A percentile compares a stretch with the other conserved stretches of the same genome.
These are phyloP conservation scores for Fusarium armeniacum DNA, from an alignment of 2,329 filamentous ascomycete species.

Conservation along the genomic window DNA sequence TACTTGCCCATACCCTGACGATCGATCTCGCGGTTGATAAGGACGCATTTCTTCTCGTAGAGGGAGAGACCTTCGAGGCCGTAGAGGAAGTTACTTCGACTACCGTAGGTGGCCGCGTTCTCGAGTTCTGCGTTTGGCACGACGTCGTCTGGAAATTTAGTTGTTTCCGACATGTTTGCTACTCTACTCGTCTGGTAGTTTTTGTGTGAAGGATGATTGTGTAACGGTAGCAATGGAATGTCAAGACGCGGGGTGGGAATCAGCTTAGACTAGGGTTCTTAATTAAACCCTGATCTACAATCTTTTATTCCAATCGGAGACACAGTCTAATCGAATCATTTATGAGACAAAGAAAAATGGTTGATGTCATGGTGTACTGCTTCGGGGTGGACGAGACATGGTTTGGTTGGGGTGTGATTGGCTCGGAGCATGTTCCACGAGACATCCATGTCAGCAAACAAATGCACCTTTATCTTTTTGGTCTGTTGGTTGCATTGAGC, in stretches of 20 bases:
- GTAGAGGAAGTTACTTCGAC: not conserved
- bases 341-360: not conserved
- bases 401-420: not conserved
- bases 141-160: not conserved
- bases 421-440: not conserved
- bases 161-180: not conserved
- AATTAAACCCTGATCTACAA: conserved; percentile 1
- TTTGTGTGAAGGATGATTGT: not conserved
- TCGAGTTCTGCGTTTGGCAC: conserved; percentile 1
- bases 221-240: conserved; percentile 11
- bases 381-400: conserved; percentile 3
- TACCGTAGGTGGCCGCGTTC: not conserved
- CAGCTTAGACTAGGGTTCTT: not conserved
- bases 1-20: conserved; percentile 66
- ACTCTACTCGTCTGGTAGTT: too few species aligned
- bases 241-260: not conserved
- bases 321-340: not conserved
- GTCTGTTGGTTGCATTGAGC: not conserved
- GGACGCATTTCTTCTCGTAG: conserved; percentile 55
- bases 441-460: conserved; percentile 7
- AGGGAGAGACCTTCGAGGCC: conserved; percentile 49
- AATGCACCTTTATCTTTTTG: conserved; percentile 4
- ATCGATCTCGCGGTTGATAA: conserved; percentile 62
- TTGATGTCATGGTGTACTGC: conserved; percentile 3
- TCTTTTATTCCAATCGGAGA: not conserved